A percentile compares a stretch with the other conserved stretches of the same genome.
Conservation (phyloP, 75 land plant species). For the Larix kaempferi region DNA sequence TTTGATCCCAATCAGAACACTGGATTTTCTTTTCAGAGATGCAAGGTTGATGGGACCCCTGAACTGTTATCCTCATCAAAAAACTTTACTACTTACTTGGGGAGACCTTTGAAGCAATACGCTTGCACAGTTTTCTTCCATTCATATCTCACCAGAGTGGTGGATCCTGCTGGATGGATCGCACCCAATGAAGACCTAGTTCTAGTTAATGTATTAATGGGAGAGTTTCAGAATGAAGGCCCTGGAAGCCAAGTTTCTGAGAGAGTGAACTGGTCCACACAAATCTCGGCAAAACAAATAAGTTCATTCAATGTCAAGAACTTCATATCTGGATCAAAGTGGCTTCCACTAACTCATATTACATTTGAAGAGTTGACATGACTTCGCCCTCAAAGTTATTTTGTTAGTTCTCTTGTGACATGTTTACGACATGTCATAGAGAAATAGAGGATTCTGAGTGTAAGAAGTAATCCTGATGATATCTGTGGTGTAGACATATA, state of each 20-base stretch:
- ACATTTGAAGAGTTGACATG: conserved; percentile 4
- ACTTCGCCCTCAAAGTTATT: not conserved
- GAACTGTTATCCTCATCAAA: conserved; percentile 16
- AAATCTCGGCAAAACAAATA: not conserved
- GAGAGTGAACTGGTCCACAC: conserved; percentile 54
- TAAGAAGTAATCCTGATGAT: not conserved
- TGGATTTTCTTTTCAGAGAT: conserved; percentile 37
- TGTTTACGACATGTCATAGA: not conserved
- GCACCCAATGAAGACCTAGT: conserved; percentile 37
- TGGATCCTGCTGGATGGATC: conserved; percentile 41
- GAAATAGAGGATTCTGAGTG: not conserved
- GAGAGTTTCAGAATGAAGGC: conserved; percentile 38
- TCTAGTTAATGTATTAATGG: conserved; percentile 34
- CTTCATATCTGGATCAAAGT: conserved; percentile 5
- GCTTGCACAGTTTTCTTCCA: conserved; percentile 34
- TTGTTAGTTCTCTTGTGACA: no score
- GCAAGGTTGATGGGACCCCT: conserved; percentile 33
- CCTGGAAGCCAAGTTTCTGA: conserved; percentile 21
- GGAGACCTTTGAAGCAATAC: conserved; percentile 58
- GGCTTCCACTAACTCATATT: conserved; percentile 8
- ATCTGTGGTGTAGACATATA: not conserved
- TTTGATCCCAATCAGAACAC: conserved; percentile 38
- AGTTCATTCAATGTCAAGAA: conserved; percentile 8
- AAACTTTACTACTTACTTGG: conserved; percentile 32
- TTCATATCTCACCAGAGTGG: conserved; percentile 19